Base-by-base conservation (phyloP, 2,329 filamentous ascomycete species). In the Phyllosticta citriasiana region DNA sequence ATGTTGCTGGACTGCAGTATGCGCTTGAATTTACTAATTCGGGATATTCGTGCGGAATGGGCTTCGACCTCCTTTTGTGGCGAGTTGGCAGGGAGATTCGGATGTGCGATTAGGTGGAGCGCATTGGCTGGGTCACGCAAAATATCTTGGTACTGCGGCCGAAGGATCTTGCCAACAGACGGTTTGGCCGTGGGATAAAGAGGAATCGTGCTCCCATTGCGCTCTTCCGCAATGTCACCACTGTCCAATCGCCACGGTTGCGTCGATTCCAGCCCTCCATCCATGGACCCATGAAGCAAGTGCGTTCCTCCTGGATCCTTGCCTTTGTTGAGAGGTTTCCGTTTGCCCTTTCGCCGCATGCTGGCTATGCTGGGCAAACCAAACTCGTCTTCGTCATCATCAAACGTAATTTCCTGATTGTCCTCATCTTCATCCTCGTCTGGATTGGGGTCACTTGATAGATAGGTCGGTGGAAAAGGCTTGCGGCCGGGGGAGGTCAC, bases 1-100 rank as follows among this genome's bases (percentile, higher is more conserved):
- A 99, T 94, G 1, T 89, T 91, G 51, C 90, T 96, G 24, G 93
- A 85, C 76, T 99, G 94, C 6, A 99, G 80, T 58, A 99, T 89
- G 68, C 88, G 88, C 75, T 99, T 99, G 78, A 99, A 99, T 72
- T 97, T 97, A 77, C 99, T 97, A 72, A 99, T 99, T 64, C 94
- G 87, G 6, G 89, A 88, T 68, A 96, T 94, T 63, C 91, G 86
- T 53, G 92, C 88, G 61, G 89, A 92, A 71, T 96, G 87, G 12
- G 87, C 88, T 70, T 97, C 93, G 19, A 87, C 80, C 71, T 97
- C 91, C 72, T 95, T 97, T 1, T 87, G 82, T 0, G 86, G 83
- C 2, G 92, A 90, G 70, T 88, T 87, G 26, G 82, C 76, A 10
- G 90, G 85, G 54, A 89, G 80, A 0, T 89, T 78, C 5, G 91